Percentiles rank a stretch among this genome's conserved stretches.
These are phyloP conservation scores for Salix exigua DNA, from an alignment of 345 rosid species.

Conservation along the genomic window DNA sequence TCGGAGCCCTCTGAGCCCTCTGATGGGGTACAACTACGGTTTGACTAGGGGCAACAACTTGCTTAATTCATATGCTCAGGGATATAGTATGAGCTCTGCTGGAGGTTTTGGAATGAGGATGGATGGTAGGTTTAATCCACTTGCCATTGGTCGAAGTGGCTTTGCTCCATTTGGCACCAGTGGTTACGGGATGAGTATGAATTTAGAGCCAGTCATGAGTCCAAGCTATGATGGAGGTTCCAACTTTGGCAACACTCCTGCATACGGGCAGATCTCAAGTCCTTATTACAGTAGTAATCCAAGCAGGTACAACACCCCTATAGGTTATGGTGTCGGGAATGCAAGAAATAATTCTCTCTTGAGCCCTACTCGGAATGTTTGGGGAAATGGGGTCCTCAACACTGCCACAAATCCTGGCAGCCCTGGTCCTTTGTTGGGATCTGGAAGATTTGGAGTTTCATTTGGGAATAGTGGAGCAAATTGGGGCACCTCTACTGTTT, in stretches of 20 bases:
- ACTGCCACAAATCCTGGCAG: slow-evolving; percentile 38
- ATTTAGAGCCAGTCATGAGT: slow-evolving; percentile 62
- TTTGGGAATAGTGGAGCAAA: slow-evolving; percentile 62
- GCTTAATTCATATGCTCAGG: slow-evolving; percentile 67
- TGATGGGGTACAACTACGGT: slow-evolving; percentile 57
- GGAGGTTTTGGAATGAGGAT: slow-evolving; percentile 59
- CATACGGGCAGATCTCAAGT: slow-evolving; percentile 56
- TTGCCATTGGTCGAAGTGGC: slow-evolving; percentile 56
- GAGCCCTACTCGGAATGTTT: slow-evolving; percentile 59
- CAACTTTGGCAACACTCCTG: slow-evolving; percentile 53
- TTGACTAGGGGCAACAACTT: slow-evolving; percentile 58
- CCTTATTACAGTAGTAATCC: slow-evolving; percentile 57
- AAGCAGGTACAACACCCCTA: slow-evolving; percentile 63
- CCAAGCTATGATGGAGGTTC: slow-evolving; percentile 59
- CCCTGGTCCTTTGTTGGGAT: slow-evolving; percentile 42
- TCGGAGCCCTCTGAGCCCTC: slow-evolving; percentile 71
- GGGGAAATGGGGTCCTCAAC: slow-evolving; percentile 70
- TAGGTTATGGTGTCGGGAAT: slow-evolving; percentile 49
- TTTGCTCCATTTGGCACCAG: slow-evolving; percentile 50
- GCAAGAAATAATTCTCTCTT: slow-evolving; percentile 59
- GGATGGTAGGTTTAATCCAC: slow-evolving; percentile 79
- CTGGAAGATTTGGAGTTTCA: slow-evolving; percentile 57
- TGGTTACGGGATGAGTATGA: slow-evolving; percentile 67
- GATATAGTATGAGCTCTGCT: slow-evolving; percentile 48
- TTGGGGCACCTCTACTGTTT: slow-evolving; percentile 62